phyloP scores from a whole-genome alignment of 176 grass and related monocot genomes.

The Luzula sylvatica region DNA sequence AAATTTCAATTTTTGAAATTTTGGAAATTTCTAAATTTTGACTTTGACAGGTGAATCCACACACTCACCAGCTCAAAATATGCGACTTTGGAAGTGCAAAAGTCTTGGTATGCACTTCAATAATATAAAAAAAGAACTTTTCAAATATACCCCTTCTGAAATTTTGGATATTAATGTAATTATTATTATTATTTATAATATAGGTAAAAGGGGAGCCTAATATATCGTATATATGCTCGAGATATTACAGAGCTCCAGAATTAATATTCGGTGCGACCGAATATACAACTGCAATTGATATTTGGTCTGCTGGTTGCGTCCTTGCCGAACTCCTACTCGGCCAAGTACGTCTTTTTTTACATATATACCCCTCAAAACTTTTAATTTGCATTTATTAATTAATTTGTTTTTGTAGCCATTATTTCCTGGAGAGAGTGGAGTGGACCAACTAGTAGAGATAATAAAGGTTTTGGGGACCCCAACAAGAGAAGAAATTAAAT shows the following conservation, averaged over 20 bases:
- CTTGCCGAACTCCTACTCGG: constrained; percentile 79
- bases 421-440: constrained; percentile 76
- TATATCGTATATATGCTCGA: constrained; percentile 92
- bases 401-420: constrained; percentile 50
- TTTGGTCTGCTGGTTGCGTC: constrained; percentile 88
- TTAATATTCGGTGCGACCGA: constrained; percentile 87
- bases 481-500: constrained; percentile 89
- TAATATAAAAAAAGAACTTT: not conserved
- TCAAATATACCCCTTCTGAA: not conserved
- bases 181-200: too few relatives aligned
- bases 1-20: not conserved
- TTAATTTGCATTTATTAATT: constrained; percentile 17
- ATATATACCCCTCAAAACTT: too few relatives aligned
- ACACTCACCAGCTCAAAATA: constrained; percentile 72
- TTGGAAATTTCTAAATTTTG: not conserved
- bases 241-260: constrained; percentile 90
- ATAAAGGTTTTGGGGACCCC: constrained; percentile 91
- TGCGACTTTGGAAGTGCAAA: constrained; percentile 85
- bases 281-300: constrained; percentile 79
- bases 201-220: constrained; percentile 84
- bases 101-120: constrained; percentile 47
- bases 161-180: too few relatives aligned
- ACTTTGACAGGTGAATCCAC: constrained; percentile 61
- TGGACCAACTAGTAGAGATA: constrained; percentile 84
- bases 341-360: constrained; percentile 61